Conservation (phyloP, 345 rosid genomes). For the Psidium guajava region DNA sequence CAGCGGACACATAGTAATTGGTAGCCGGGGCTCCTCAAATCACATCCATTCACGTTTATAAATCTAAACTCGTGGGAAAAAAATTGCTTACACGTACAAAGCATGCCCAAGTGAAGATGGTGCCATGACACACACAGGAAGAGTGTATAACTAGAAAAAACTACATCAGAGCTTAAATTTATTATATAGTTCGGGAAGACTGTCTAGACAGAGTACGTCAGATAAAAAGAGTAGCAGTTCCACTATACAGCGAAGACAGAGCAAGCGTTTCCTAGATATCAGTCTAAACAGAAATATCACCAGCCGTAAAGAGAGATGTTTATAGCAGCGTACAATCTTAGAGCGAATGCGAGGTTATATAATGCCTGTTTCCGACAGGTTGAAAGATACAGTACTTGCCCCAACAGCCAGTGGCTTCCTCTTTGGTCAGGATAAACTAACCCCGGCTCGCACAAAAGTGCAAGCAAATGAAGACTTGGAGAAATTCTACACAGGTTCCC, state of each 20-base stretch:
- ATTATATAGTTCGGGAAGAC: background rate
- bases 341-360: background rate
- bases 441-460: background rate
- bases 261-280: background rate
- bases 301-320: background rate
- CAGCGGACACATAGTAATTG: background rate
- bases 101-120: background rate
- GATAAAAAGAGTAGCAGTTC: background rate
- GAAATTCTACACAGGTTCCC: constrained; percentile 17
- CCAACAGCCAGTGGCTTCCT: background rate
- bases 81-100: background rate
- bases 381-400: background rate
- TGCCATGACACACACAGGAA: background rate
- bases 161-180: background rate
- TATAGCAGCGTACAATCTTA: background rate
- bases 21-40: background rate
- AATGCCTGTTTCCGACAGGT: background rate
- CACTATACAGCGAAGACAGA: background rate
- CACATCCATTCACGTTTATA: background rate
- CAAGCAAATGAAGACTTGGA: background rate
- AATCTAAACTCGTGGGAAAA: background rate
- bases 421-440: background rate
- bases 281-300: background rate
- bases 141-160: background rate
- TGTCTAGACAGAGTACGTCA: background rate